phyloP scores from a whole-genome alignment of 208 protist genomes.

The Blastocrithidia nonstop region DNA sequence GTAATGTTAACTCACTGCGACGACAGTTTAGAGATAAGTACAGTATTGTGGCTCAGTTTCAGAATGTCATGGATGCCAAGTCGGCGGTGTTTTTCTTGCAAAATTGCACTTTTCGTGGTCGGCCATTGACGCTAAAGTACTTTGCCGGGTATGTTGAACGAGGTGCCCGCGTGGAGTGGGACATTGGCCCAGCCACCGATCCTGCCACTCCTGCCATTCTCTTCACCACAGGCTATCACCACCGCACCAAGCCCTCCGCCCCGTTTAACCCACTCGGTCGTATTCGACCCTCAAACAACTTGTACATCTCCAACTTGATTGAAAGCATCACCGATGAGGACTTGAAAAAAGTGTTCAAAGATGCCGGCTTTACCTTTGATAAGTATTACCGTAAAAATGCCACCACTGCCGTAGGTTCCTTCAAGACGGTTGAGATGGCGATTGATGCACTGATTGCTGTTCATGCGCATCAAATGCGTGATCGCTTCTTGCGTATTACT shows the following conservation, averaged over 20 bases:
- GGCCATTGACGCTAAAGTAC: slow-evolving; percentile 36
- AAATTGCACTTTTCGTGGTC: slow-evolving; percentile 47
- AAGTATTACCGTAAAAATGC: slow-evolving; percentile 45
- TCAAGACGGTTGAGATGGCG: slow-evolving; percentile 36
- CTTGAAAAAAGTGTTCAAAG: slow-evolving; percentile 29
- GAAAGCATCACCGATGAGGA: slow-evolving; percentile 49
- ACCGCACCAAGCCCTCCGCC: slow-evolving; percentile 48
- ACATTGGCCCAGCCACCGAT: slow-evolving; percentile 55
- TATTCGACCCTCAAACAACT: slow-evolving; percentile 44
- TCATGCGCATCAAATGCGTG: slow-evolving; percentile 44
- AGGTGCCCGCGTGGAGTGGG: slow-evolving; percentile 41
- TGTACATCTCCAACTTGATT: slow-evolving; percentile 68
- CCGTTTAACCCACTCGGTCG: slow-evolving; percentile 55
- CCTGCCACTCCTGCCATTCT: slow-evolving; percentile 33
- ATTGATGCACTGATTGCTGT: slow-evolving; percentile 56
- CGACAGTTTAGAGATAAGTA: slow-evolving; percentile 59
- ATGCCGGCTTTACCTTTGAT: slow-evolving; percentile 15
- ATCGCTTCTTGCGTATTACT: slow-evolving; percentile 56
- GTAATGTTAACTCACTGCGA: slow-evolving; percentile 75
- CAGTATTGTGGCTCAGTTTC: slow-evolving; percentile 66
- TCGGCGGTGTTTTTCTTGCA: slow-evolving; percentile 59
- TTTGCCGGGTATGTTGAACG: slow-evolving; percentile 66
- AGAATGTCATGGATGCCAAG: slow-evolving; percentile 45
- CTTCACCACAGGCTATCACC: slow-evolving; percentile 62
- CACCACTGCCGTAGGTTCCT: slow-evolving; percentile 34